Conservation (phyloP, 2,329 filamentous ascomycete species). For the Pochonia chlamydosporia region DNA sequence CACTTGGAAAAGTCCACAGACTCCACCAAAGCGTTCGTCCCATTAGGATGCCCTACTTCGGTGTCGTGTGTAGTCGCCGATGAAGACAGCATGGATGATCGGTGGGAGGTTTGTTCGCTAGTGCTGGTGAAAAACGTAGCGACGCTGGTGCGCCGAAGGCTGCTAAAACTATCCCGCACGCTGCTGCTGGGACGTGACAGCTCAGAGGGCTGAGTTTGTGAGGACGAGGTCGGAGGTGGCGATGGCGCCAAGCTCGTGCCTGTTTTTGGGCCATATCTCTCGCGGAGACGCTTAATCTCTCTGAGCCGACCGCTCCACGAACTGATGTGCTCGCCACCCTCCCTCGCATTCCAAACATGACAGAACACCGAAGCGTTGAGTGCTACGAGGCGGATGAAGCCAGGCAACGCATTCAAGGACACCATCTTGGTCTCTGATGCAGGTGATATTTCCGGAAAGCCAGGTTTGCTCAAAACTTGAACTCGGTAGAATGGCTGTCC, state of each 20-base stretch:
- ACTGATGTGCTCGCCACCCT: slow-evolving; percentile 76
- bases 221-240: slow-evolving; percentile 22
- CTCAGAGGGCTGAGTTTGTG: slow-evolving; percentile 11
- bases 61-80: slow-evolving; percentile 49
- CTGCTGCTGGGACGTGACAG: slow-evolving; percentile 14
- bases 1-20: slow-evolving; percentile 35
- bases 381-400: slow-evolving; percentile 81
- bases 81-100: slow-evolving; percentile 51
- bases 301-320: slow-evolving; percentile 84
- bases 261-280: slow-evolving; percentile 51
- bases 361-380: slow-evolving; percentile 93
- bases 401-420: slow-evolving; percentile 72
- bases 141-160: slow-evolving; percentile 56
- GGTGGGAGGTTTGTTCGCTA: slow-evolving; percentile 51
- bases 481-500: slow-evolving; percentile 71
- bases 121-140: slow-evolving; percentile 57
- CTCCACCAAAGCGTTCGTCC: slow-evolving; percentile 26
- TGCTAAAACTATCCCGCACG: slow-evolving; percentile 56
- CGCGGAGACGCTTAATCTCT: slow-evolving; percentile 76
- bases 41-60: slow-evolving; percentile 34
- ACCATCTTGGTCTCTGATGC: slow-evolving; percentile 87
- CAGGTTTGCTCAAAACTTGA: slow-evolving; percentile 79
- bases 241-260: slow-evolving; percentile 16
- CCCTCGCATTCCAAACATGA: slow-evolving; percentile 75
- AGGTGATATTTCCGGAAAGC: slow-evolving; percentile 87